Base-by-base conservation (phyloP, 2,329 filamentous ascomycete species). In the Diaporthe sp. region DNA sequence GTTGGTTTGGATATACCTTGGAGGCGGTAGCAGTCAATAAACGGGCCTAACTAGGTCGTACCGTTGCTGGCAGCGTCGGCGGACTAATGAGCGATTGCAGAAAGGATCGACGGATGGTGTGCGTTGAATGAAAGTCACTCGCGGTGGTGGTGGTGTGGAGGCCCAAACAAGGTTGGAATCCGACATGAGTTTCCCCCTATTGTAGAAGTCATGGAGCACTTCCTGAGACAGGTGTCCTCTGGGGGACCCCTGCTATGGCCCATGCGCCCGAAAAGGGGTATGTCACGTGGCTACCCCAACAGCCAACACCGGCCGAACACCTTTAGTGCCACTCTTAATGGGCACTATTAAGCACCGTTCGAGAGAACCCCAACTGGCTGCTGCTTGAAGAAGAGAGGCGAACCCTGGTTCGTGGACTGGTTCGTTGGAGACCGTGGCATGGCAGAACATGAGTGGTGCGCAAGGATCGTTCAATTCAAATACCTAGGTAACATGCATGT, bases 241-340 rank as follows among this genome's bases (percentile, higher is more conserved):
- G 57, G 47, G 53, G 53, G 44, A 60, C 53, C 55, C 42, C 37
- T 71, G 51, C 28, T 49, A 57, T 55, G 71, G 58, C 22, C 71
- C 39, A 57, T 73, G 71, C 71, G 71, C 58, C n/a, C 6, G 47
- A 73, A 73, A 73, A 65, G 71, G 71, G 65, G 53, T 20, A 17
- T 12, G 25, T 63, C 75, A 76, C 75, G 68, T 76, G 75, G 58
- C 20, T n/a, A 76, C 72, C 75, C 42, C 44, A 72, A 57, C 53
- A 34, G 51, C n/a, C 60, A 76, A 76, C 72, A n/a, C 22, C 7
- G 22, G 31, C 61, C 25, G 17, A 34, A 39, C 31, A 12, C 7
- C 31, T 53, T 28, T 55, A 22, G 31, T 53, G 65, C n/a, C 49
- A 42, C 2, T 53, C 31, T 53, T 68, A 28, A 68, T 39, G 17